Base-by-base conservation (phyloP, 2,329 filamentous ascomycete species). In the Venturia aucupariae region DNA sequence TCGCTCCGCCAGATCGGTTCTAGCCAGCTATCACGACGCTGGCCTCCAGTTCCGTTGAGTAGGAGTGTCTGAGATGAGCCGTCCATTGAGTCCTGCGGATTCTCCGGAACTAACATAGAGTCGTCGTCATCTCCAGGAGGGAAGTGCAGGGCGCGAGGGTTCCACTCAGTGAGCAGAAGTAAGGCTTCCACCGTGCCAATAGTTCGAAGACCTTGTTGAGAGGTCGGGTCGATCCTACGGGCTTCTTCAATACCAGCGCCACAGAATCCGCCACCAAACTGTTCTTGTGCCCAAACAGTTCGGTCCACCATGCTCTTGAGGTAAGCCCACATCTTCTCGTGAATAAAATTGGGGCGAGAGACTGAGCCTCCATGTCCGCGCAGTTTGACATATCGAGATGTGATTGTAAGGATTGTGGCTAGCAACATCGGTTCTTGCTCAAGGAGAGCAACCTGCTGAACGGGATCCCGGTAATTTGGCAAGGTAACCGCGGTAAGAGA, bases 131-230 rank as follows among this genome's bases (percentile, higher is more conserved):
- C 84, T 57, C 84, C 84, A 0, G 86, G 85, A 3, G 94, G 94
- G 71, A 97, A 99, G 74, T 97, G 93, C 66, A 99, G 81, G 19
- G 92, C 92, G 6, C 93, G 86, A 4, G 94, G 94, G 74, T 97
- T 93, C 93, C 94, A 99, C 72, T 99, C 94, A 0, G 93, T 97
- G 55, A 99, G 80, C 32, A 99, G 88, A 81, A 99, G 86, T 39
- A 99, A 78, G 41, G 92, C 95, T 77, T 99, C 94, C 32, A 99
- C 91, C 0, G 93, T 97, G 19, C 94, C 94, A 3, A 99, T 79
- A 0, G 93, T 96, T 62, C 94, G 84, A 63, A 97, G 79, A 69
- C 92, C 94, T 68, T 81, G 83, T 17, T 82, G 78, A 19, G 79
- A 78, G 2, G 81, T 75, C 17, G 82, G 78, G 75, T 77, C 92